Base-by-base conservation (phyloP, 495 filamentous ascomycete species). In the Lophiotrema nucula region DNA sequence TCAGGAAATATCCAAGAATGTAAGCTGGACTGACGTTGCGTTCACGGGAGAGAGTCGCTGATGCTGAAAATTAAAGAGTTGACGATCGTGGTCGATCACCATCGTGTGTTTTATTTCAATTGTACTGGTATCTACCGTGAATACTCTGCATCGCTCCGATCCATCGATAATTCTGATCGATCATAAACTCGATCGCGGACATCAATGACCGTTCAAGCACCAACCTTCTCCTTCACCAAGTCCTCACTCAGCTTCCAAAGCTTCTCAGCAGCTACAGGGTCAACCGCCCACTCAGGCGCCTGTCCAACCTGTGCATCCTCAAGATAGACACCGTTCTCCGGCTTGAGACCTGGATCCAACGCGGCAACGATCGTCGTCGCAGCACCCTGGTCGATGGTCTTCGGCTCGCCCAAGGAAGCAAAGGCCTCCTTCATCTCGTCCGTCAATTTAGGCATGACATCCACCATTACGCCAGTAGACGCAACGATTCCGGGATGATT, bases 361-460 rank as follows among this genome's bases (percentile, higher is more conserved):
- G 74, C 78, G 15, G 74, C 75, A 19, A 77, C 74, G 1, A 79
- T 43, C 25, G 61, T 75, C 6, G 77, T 78, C 23, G 76, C 60
- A 4, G 69, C 60, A 11, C 76, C 78, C 37, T 67, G 71, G 3
- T 71, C 75, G 19, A 67, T 41, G 0, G 64, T 68, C 22, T 52
- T 48, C 15, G 42, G 39, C 2, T 54, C 51, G 13, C 64, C 26
- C 18, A 38, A 19, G 18, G 26, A 33, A 23, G 16, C 23, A n/a
- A n/a, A n/a, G n/a, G n/a, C n/a, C n/a, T n/a, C n/a, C n/a, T n/a
- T n/a, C n/a, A n/a, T n/a, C n/a, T n/a, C n/a, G n/a, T n/a, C n/a
- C 18, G 22, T 10, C 10, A 23, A 24, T 23, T 24, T 23, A 6
- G 4, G 11, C 18, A 12, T 47, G 23, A 47, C 18, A 11, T 6